These are phyloP conservation scores for Corylus avellana DNA, from an alignment of 306 rosid species.

Conservation along the genomic window DNA sequence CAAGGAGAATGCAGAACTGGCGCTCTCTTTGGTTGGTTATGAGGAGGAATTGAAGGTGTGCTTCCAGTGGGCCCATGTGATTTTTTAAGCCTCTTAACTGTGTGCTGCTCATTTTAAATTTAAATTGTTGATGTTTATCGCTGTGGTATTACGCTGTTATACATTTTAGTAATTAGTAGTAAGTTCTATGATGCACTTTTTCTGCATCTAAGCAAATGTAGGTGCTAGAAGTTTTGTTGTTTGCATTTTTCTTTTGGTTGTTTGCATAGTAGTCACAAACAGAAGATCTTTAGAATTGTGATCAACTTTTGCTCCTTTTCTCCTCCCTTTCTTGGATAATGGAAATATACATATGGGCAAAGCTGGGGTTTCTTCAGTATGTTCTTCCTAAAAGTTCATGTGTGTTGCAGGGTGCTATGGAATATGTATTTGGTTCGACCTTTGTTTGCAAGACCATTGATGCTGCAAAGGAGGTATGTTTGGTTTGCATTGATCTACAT, in stretches of 20 bases:
- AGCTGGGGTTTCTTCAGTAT: constrained; percentile 5
- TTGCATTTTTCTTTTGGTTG: constrained; percentile 12
- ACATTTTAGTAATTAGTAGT: background rate
- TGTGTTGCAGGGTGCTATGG: constrained; percentile 81
- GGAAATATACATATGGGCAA: background rate
- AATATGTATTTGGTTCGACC: constrained; percentile 90
- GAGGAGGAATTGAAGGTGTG: constrained; percentile 77
- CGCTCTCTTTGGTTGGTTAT: constrained; percentile 92
- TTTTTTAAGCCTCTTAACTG: background rate
- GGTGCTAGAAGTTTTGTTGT: constrained; percentile 28
- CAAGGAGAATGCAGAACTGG: constrained; percentile 75
- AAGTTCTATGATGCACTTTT: constrained; percentile 4
- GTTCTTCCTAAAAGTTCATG: constrained; percentile 19
- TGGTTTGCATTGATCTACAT: constrained; percentile 2
- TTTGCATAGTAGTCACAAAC: constrained; percentile 6
- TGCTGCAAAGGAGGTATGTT: constrained; percentile 91
- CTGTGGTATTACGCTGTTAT: background rate
- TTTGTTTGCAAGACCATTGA: constrained; percentile 80
- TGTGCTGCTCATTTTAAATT: constrained; percentile 18
- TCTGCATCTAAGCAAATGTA: constrained; percentile 3
- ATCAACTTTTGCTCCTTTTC: background rate
- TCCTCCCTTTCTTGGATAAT: background rate
- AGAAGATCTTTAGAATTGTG: background rate
- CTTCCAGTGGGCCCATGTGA: background rate
- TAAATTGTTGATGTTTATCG: constrained; percentile 4